Evolutionary conservation across 805 yeast species (phyloP).

Genomic region (Vanderwaltozyma polyspora): DNA sequence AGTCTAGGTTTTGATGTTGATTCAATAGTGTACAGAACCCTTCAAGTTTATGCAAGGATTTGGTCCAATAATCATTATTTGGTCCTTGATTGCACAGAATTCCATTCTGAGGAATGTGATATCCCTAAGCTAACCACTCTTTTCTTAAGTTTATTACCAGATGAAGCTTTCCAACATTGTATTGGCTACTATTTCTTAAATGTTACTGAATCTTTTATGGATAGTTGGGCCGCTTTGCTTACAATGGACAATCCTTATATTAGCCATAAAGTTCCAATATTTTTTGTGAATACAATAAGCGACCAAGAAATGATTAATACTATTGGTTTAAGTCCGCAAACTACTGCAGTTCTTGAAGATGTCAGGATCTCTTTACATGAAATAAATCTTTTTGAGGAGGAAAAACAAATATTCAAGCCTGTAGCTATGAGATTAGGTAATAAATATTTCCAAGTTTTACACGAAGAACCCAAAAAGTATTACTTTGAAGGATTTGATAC

Average conservation of each 20-base stretch:
- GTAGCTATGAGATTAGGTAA: conserved; percentile 61
- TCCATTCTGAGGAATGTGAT: conserved; percentile 17
- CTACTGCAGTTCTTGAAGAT: conserved; percentile 35
- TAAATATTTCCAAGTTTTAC: conserved; percentile 47
- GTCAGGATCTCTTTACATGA: conserved; percentile 42
- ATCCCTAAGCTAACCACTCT: conserved; percentile 15
- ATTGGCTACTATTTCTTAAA: conserved; percentile 38
- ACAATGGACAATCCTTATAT: conserved; percentile 18
- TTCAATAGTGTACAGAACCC: conserved; percentile 41
- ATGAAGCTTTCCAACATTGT: conserved; percentile 40
- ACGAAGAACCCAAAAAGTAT: conserved; percentile 33
- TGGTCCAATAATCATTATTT: conserved; percentile 56
- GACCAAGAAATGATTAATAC: conserved; percentile 34
- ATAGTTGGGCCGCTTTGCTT: conserved; percentile 13
- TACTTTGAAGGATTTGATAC: conserved; percentile 27
- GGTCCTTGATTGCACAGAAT: conserved; percentile 58
- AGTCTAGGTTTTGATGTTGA: conserved; percentile 32
- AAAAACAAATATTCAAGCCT: conserved; percentile 41
- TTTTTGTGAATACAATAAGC: conserved; percentile 37
- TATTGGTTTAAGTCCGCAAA: conserved; percentile 34
- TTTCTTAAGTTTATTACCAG: conserved; percentile 38
- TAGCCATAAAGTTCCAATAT: conserved; percentile 22
- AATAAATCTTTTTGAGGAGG: conserved; percentile 40
- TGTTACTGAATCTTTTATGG: conserved; percentile 22
- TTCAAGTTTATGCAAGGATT: conserved; percentile 55